A percentile compares a stretch with the other conserved stretches of the same genome.
These are phyloP conservation scores for Phragmites australis DNA, from an alignment of 176 grass and related monocot species.

Conservation along the genomic window DNA sequence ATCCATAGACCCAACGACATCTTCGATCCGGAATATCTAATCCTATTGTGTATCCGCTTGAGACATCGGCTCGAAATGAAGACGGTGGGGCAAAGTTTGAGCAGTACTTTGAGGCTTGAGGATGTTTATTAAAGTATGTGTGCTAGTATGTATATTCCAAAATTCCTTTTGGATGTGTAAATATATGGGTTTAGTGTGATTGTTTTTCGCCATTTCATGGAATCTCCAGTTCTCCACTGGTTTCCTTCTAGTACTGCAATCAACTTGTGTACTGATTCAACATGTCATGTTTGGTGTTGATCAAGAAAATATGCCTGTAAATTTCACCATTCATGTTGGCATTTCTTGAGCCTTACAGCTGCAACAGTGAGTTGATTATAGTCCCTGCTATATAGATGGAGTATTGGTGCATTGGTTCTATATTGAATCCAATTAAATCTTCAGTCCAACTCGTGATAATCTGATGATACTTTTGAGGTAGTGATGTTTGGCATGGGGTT, in stretches of 20 bases:
- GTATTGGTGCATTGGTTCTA: too few relatives aligned
- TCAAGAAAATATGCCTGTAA: background rate
- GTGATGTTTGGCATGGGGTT: too few relatives aligned
- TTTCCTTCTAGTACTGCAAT: background rate
- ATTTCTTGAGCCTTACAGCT: background rate
- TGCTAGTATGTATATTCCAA: slow-evolving; percentile 37
- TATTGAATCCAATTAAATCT: too few relatives aligned
- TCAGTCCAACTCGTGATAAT: too few relatives aligned
- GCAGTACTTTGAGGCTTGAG: background rate
- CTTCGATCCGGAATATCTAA: background rate
- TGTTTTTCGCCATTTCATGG: background rate
- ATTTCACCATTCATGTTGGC: background rate
- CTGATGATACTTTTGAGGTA: too few relatives aligned
- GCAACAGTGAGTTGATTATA: background rate
- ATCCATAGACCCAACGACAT: background rate
- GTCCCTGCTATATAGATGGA: too few relatives aligned
- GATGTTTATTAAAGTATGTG: slow-evolving; percentile 28
- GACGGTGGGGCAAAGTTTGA: background rate
- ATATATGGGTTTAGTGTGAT: slow-evolving; percentile 32
- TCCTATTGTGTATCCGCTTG: background rate
- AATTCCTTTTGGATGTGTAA: slow-evolving; percentile 33
- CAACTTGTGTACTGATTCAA: background rate
- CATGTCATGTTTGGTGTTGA: background rate
- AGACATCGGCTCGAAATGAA: slow-evolving; percentile 2
- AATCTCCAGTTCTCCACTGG: background rate